phyloP scores from a whole-genome alignment of 106 monocot genomes.

The Triglochin maritima region DNA sequence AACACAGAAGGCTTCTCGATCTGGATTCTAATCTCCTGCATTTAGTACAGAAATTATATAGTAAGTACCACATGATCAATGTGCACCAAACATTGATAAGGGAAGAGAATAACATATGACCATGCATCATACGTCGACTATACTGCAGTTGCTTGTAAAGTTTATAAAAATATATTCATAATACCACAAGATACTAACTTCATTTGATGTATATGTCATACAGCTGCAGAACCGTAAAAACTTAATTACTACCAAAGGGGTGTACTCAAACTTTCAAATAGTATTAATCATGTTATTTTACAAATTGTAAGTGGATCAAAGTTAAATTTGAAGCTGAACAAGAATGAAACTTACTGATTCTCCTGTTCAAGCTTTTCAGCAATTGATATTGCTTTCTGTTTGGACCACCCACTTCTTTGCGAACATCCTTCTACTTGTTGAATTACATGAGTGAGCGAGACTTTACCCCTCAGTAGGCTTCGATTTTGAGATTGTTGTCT shows the following conservation, averaged over 20 bases:
- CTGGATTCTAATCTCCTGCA: conserved; percentile 69
- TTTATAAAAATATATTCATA: no score
- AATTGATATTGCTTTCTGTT: conserved; percentile 67
- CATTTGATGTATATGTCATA: no score
- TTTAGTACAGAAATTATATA: neutral
- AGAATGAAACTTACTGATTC: conserved; percentile 61
- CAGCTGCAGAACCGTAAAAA: no score
- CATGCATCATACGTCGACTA: no score
- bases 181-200: no score
- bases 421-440: conserved; percentile 54
- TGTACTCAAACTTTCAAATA: no score
- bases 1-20: conserved; percentile 53
- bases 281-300: no score
- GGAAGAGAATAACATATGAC: no score
- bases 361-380: conserved; percentile 97
- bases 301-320: no score
- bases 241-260: no score
- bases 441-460: conserved; percentile 90
- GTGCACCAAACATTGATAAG: no score
- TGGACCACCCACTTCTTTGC: conserved; percentile 60
- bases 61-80: neutral
- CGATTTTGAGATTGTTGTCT: conserved; percentile 23
- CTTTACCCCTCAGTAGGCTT: conserved; percentile 67
- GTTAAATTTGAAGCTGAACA: neutral
- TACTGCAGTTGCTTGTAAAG: no score